Conservation (phyloP, 169 alveolate genomes). For the Eimeria brunetti region DNA sequence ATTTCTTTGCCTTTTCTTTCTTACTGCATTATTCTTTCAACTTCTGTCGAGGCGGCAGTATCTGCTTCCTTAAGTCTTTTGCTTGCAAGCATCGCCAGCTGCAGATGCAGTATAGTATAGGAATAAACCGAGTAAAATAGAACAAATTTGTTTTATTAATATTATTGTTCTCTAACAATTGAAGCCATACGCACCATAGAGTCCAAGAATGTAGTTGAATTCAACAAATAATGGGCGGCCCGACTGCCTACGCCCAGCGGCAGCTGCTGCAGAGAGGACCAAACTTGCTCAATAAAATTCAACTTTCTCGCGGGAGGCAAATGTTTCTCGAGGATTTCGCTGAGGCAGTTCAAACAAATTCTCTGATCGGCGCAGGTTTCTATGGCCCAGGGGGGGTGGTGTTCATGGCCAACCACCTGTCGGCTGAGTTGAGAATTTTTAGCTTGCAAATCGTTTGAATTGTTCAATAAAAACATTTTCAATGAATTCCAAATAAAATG, state of each 20-base stretch:
- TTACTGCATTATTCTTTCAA: neutral
- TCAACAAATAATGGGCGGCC: neutral
- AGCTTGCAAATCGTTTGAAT: neutral
- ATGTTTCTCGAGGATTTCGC: neutral
- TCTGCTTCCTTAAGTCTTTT: no score
- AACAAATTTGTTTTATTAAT: no score
- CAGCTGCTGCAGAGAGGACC: neutral
- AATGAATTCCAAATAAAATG: neutral
- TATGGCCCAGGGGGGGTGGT: constrained; percentile 23
- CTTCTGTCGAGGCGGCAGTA: no score
- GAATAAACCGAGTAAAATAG: no score
- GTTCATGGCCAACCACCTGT: neutral
- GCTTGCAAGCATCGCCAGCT: no score
- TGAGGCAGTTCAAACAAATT: constrained; percentile 30
- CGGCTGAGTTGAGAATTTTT: neutral
- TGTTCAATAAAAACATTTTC: neutral
- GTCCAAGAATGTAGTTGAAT: constrained; percentile 3
- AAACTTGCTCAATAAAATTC: neutral
- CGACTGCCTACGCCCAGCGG: neutral
- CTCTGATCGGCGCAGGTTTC: neutral
- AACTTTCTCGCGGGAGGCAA: neutral
- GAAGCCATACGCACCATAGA: constrained; percentile 11
- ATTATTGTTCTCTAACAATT: neutral
- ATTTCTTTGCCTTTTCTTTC: neutral
- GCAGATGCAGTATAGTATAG: no score